Conservation (phyloP, 768 basidiomycete genomes). For the Mycena rosella region DNA sequence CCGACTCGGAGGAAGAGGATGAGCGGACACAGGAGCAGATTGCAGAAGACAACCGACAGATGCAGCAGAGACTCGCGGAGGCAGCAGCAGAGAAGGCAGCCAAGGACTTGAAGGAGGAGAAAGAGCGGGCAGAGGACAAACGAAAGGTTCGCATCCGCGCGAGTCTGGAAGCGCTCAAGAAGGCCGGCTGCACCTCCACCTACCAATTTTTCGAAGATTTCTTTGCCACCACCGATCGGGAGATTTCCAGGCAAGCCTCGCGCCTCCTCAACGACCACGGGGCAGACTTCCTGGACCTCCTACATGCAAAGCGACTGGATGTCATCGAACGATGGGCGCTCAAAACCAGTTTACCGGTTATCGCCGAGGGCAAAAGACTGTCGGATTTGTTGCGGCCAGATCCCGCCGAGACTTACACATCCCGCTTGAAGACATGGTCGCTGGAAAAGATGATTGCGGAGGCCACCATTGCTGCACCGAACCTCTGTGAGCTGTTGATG, state of each 20-base stretch:
- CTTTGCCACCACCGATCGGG: conserved; percentile 6
- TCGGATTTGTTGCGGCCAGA: conserved; percentile 6
- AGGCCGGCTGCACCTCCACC: conserved; percentile 1
- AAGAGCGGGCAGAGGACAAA: not conserved
- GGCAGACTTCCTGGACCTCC: not conserved
- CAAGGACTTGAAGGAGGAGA: not conserved
- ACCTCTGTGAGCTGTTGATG: conserved; percentile 1
- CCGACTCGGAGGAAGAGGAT: not conserved
- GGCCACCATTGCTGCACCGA: conserved; percentile 2
- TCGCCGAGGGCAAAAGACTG: conserved; percentile 11
- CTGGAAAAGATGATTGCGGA: conserved; percentile 19
- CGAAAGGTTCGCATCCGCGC: not conserved
- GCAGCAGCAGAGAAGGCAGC: not conserved
- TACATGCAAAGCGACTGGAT: conserved; percentile 11
- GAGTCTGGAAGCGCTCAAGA: not conserved
- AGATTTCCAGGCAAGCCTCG: conserved; percentile 6
- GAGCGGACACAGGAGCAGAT: not conserved
- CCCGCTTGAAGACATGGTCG: conserved; percentile 1
- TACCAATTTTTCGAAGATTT: conserved; percentile 23
- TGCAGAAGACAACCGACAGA: not conserved
- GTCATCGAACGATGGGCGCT: conserved; percentile 10
- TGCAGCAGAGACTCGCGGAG: conserved; percentile 7
- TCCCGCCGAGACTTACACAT: not conserved
- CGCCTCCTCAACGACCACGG: conserved; percentile 9
- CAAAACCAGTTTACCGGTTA: not conserved